A percentile compares a stretch with the other conserved stretches of the same genome.
Conservation (phyloP, 306 rosid genomes). For the Rubus idaeus region DNA sequence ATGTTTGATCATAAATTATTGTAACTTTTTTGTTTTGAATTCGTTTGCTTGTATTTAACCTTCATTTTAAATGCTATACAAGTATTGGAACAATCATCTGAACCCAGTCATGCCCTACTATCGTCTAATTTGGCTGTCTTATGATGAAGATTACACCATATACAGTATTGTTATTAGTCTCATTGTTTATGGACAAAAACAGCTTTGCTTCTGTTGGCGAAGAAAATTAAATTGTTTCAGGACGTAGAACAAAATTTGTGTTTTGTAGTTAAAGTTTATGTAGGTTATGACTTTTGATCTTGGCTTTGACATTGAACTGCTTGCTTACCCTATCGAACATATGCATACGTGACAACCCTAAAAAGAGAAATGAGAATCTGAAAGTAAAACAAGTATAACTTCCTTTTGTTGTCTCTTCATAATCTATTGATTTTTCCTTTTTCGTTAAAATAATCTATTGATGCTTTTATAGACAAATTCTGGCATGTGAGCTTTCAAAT, state of each 20-base stretch:
- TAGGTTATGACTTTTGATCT: not conserved
- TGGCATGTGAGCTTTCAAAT: not conserved
- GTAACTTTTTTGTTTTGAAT: not conserved
- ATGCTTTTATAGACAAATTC: not conserved
- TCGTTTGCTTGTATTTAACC: not conserved
- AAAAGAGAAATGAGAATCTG: not conserved
- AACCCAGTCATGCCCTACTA: not conserved
- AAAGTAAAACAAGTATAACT: not conserved
- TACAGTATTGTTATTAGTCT: not conserved
- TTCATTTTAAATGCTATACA: not conserved
- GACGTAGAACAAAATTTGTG: not conserved
- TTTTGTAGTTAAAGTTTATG: not conserved
- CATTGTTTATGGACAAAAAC: not conserved
- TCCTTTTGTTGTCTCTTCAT: not conserved
- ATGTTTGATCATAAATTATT: not conserved
- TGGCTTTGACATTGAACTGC: not conserved
- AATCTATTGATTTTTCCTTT: not conserved
- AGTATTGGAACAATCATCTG: not conserved
- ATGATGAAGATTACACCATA: not conserved
- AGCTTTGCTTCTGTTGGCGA: not conserved
- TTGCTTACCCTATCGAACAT: not conserved
- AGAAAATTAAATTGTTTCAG: not conserved
- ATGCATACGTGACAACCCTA: not conserved
- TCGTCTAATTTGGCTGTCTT: not conserved
- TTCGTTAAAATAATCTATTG: not conserved